Percentiles rank a stretch among this genome's conserved stretches.
phyloP scores from a whole-genome alignment of 768 basidiomycete genomes.

The Podaxis carcinomalis region DNA sequence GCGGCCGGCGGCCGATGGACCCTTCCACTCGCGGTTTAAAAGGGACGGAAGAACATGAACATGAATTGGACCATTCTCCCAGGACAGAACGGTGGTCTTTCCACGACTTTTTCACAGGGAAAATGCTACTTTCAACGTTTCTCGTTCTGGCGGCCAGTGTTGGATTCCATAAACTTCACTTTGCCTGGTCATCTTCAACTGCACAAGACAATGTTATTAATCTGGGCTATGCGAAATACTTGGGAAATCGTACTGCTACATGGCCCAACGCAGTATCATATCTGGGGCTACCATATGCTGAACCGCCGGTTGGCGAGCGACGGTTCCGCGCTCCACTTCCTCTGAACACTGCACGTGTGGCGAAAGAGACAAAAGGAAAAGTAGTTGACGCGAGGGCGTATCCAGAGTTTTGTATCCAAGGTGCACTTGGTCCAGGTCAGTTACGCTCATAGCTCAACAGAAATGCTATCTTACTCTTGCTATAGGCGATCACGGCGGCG shows the following conservation, averaged over 20 bases:
- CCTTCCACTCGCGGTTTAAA: not conserved
- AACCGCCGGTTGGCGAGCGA: slow-evolving; percentile 48
- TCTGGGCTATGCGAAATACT: slow-evolving; percentile 55
- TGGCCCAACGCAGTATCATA: slow-evolving; percentile 53
- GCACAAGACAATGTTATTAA: slow-evolving; percentile 35
- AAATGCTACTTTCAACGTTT: slow-evolving; percentile 1
- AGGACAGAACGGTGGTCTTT: not conserved
- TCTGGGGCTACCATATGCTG: slow-evolving; percentile 56
- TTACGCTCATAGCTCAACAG: not conserved
- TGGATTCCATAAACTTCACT: not conserved
- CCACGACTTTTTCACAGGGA: too few relatives aligned
- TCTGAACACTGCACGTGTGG: slow-evolving; percentile 43
- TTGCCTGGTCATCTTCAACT: not conserved
- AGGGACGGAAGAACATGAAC: not conserved
- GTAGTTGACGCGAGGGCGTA: slow-evolving; percentile 50
- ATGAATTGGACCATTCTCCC: not conserved
- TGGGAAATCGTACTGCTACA: slow-evolving; percentile 39
- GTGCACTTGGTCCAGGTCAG: slow-evolving; percentile 21
- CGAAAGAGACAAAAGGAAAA: slow-evolving; percentile 26
- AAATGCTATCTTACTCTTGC: not conserved
- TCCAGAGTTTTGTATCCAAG: slow-evolving; percentile 59
- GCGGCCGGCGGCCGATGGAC: not conserved
- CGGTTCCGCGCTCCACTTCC: slow-evolving; percentile 51
- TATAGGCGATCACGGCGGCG: slow-evolving; percentile 53
- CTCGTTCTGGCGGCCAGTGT: not conserved